phyloP scores from a whole-genome alignment of 2,329 filamentous ascomycete genomes.

The Paracoccidioides lutzii region DNA sequence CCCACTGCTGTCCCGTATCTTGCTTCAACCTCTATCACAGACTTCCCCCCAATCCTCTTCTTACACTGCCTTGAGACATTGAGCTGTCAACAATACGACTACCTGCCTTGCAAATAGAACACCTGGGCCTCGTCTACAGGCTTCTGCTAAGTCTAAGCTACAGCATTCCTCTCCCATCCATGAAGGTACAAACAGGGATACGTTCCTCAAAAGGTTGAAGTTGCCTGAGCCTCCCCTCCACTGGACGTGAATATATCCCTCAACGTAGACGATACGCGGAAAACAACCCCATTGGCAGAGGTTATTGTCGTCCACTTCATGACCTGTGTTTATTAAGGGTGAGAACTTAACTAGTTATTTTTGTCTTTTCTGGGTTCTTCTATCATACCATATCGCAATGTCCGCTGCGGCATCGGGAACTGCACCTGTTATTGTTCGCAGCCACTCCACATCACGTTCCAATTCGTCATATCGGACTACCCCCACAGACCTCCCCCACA shows the following conservation, averaged over 20 bases:
- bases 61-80: background rate
- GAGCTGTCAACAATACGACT: background rate
- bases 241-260: background rate
- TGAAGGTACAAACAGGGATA: background rate
- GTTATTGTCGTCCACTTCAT: background rate
- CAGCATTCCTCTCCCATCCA: background rate
- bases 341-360: background rate
- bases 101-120: background rate
- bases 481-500: constrained; percentile 32
- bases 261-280: background rate
- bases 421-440: constrained; percentile 37
- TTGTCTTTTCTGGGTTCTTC: background rate
- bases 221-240: constrained; percentile 1
- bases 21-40: background rate
- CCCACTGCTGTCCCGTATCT: background rate
- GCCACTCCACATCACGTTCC: constrained; percentile 36
- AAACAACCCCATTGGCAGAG: background rate
- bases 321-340: background rate
- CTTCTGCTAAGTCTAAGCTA: background rate
- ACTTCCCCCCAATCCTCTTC: background rate
- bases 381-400: constrained; percentile 18
- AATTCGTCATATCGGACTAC: constrained; percentile 29
- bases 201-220: background rate
- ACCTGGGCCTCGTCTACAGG: background rate
- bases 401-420: constrained; percentile 35